Evolutionary conservation across 257 asterid species (phyloP), one percentile per base, ranked within the genome.

Genomic region (Vinca minor): DNA sequence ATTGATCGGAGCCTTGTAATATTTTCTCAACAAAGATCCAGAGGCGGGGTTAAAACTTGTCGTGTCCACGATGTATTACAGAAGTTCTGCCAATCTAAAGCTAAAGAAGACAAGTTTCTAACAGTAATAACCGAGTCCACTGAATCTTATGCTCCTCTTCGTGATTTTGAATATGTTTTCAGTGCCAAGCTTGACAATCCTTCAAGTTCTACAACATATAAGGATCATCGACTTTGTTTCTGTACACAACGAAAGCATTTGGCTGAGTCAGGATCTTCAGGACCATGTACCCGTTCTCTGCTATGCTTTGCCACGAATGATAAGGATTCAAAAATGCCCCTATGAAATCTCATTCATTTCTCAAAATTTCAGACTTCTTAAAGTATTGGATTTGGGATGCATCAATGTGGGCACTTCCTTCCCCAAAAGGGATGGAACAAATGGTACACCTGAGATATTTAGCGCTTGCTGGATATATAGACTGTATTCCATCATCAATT

Each of bases 1-100:
- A 41, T 41, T 41, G 46, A 7, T 41, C 15, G 46, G 13, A 41
- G 46, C 17, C 46, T 41, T 1, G 17, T 41, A 41, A 12, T 41
- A 41, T 41, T 41, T 41, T 41, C 46, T 9, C 46, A 12, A 41
- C 46, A 11, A 41, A 41, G 46, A 41, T 41, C 46, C 17, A 41
- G 46, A 29, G 74, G 61, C 12, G 47, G 39, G 42, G 50, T 46
- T 38, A 70, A 46, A 56, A 38, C 36, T 6, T 63, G 75, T 34
- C 59, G 62, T 54, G 45, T 70, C 14, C 70, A 70, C 2, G 75
- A 70, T 59, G 50, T 63, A 21, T 18, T 71, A 1, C 25, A 59
- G 5, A 47, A 58, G 5, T 32, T 71, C 29, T 65, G 46, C 46
- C 46, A 12, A 12, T 41, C 46, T 9, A 41, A 41, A 41, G 46